Conservation (phyloP, 495 filamentous ascomycete species). For the Patellaria atrata region DNA sequence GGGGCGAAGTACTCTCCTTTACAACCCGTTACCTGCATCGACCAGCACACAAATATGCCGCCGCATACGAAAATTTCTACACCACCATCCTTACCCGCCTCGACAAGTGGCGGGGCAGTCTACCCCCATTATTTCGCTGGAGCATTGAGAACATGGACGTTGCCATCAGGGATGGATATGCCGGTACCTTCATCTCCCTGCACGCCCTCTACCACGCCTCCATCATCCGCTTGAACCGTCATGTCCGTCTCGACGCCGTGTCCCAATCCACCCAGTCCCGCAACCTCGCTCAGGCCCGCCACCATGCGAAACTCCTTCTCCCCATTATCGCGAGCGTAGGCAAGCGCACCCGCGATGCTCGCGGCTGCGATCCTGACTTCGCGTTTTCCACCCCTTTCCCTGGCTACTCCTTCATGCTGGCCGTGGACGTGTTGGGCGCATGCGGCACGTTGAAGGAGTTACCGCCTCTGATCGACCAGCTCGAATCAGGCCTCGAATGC, state of each 20-base stretch:
- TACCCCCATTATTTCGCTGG: conserved; percentile 35
- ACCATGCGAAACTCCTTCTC: conserved; percentile 18
- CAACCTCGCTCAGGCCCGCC: conserved; percentile 21
- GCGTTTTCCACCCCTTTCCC: conserved; percentile 22
- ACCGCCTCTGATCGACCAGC: conserved; percentile 9
- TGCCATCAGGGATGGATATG: conserved; percentile 32
- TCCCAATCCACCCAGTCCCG: conserved; percentile 14
- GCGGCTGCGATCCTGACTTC: conserved; percentile 3
- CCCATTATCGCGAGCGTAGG: conserved; percentile 12
- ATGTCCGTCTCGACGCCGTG: conserved; percentile 28
- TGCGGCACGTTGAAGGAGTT: conserved; percentile 19
- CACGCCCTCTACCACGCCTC: conserved; percentile 49
- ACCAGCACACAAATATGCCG: conserved; percentile 29
- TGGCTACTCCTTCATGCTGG: conserved; percentile 22
- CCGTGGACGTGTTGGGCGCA: conserved; percentile 22
- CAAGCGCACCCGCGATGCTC: conserved; percentile 7
- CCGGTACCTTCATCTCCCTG: conserved; percentile 40
- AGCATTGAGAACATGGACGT: conserved; percentile 36
- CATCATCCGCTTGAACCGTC: conserved; percentile 47
- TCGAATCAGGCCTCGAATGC: conserved; percentile 12
- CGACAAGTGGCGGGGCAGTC: conserved; percentile 32
- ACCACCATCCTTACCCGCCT: conserved; percentile 33
- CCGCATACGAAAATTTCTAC: conserved; percentile 37
- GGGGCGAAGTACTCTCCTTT: conserved; percentile 46
- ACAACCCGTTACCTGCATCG: conserved; percentile 41